phyloP scores from a whole-genome alignment of 768 basidiomycete species.

The Pisolithus marmoratus region DNA sequence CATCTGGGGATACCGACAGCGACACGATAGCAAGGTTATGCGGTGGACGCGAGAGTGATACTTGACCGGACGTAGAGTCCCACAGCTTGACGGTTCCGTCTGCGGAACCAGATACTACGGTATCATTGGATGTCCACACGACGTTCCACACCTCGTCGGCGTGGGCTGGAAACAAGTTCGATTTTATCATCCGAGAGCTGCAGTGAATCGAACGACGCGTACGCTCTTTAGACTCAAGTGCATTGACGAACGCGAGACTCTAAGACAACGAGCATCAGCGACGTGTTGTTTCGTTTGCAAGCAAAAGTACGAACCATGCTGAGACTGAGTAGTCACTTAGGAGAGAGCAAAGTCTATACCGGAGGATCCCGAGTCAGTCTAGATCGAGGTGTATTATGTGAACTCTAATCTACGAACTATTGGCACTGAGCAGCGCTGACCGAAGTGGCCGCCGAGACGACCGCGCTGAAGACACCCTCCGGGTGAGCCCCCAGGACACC shows the following conservation, averaged over 20 bases:
- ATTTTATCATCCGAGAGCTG: neutral
- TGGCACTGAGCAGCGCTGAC: slow-evolving; percentile 4
- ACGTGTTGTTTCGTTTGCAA: neutral
- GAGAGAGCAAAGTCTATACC: slow-evolving; percentile 6
- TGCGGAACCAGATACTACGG: slow-evolving; percentile 64
- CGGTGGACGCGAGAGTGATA: slow-evolving; percentile 52
- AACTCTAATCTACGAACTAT: slow-evolving; percentile 40
- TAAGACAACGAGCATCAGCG: slow-evolving; percentile 4
- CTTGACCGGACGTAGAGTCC: slow-evolving; percentile 62
- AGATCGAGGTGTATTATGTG: too few species aligned
- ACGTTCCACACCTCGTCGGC: slow-evolving; percentile 76
- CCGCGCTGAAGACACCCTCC: slow-evolving; percentile 92
- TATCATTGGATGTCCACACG: slow-evolving; percentile 63
- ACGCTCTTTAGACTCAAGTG: slow-evolving; percentile 76
- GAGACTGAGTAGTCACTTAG: slow-evolving; percentile 1
- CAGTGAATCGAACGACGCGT: slow-evolving; percentile 23
- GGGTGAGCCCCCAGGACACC: slow-evolving; percentile 40
- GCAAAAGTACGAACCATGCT: slow-evolving; percentile 25
- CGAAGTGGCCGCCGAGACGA: too few species aligned
- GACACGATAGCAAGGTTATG: slow-evolving; percentile 86
- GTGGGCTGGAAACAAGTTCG: slow-evolving; percentile 52
- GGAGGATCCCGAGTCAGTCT: slow-evolving; percentile 51
- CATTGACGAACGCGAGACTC: slow-evolving; percentile 73
- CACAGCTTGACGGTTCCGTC: slow-evolving; percentile 75
- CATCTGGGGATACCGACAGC: slow-evolving; percentile 64